Base-by-base conservation (phyloP, 495 filamentous ascomycete genomes). In the Chaetomium tenue region DNA sequence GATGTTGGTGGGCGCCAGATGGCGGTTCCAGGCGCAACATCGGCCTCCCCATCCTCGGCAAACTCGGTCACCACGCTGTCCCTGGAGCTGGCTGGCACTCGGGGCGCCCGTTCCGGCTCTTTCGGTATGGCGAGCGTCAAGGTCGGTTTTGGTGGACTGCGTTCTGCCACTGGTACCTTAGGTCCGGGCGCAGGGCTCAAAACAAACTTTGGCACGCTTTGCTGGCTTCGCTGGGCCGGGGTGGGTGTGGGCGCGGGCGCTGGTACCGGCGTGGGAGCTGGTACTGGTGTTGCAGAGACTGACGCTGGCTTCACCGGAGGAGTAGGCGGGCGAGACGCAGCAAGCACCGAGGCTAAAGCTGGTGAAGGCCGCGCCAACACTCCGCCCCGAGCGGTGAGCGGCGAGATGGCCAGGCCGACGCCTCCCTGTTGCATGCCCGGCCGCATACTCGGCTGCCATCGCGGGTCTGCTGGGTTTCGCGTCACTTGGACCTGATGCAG, bases 11-110 rank as follows among this genome's bases (percentile, higher is more conserved):
- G 79, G 9, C 78, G 71, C 79, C 77, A 81, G 39, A 79, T 70
- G 42, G 61, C 68, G 40, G 71, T 67, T 42, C 71, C 71, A 15
- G 71, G 58, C 15, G 70, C 70, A 5, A 66, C 65, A 16, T 78
- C 75, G 39, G 68, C 52, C 48, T 80, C 76, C 13, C 75, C 78
- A 64, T 82, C 81, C 53, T 77, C 81, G 9, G 80, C 81, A 67
- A 79, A 78, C 50, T 81, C 79, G 20, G 81, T 79, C 13, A 79
- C 66, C 25, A 78, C 66, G 66, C 80, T 81, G 12, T 78, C 71
- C 30, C 76, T 65, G 58, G 67, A 53, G 66, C 66, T 68, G 30
- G 68, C 42, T 16, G 63, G 60, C 20, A 61, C 52, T 42, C 48
- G 57, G 40, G 46, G 15, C 20, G 58, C 37, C 3, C 40, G 58